phyloP scores from a whole-genome alignment of 345 rosid species.

The Camelina laxa region DNA sequence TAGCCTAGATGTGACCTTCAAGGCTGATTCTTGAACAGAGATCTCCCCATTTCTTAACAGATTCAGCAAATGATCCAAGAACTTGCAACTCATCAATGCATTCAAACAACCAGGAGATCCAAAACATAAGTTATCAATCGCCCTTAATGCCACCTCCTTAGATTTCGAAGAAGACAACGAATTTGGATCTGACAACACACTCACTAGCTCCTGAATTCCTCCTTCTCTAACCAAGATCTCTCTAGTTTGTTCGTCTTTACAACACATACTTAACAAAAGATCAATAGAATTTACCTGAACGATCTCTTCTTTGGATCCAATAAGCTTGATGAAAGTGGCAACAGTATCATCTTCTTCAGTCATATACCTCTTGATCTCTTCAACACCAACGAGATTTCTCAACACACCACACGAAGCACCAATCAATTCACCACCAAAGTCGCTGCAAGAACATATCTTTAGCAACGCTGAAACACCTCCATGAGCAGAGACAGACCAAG shows the following conservation, averaged over 20 bases:
- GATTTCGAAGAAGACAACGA: slow-evolving; percentile 57
- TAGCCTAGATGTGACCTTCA: slow-evolving; percentile 70
- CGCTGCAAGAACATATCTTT: slow-evolving; percentile 60
- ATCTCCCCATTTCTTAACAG: slow-evolving; percentile 68
- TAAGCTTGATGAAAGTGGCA: slow-evolving; percentile 63
- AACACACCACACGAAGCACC: slow-evolving; percentile 70
- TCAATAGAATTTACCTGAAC: slow-evolving; percentile 78
- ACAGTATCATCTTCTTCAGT: slow-evolving; percentile 73
- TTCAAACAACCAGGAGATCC: slow-evolving; percentile 51
- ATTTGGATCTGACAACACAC: slow-evolving; percentile 61
- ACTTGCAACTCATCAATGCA: slow-evolving; percentile 56
- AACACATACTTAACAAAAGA: slow-evolving; percentile 63
- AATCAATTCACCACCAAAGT: slow-evolving; percentile 54
- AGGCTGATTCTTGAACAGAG: slow-evolving; percentile 74
- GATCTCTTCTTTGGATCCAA: slow-evolving; percentile 66
- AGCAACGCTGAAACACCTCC: slow-evolving; percentile 89
- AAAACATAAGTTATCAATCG: slow-evolving; percentile 77
- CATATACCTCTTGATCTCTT: slow-evolving; percentile 85
- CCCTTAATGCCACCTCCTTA: slow-evolving; percentile 65
- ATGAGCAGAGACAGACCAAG: slow-evolving; percentile 94
- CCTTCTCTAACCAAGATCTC: slow-evolving; percentile 64
- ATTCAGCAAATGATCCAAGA: slow-evolving; percentile 60
- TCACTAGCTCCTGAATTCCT: slow-evolving; percentile 63
- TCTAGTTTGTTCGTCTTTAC: slow-evolving; percentile 66
- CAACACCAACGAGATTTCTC: slow-evolving; percentile 78